Base-by-base conservation (phyloP, 2,329 filamentous ascomycete species). In the Cordyceps farinosa region DNA sequence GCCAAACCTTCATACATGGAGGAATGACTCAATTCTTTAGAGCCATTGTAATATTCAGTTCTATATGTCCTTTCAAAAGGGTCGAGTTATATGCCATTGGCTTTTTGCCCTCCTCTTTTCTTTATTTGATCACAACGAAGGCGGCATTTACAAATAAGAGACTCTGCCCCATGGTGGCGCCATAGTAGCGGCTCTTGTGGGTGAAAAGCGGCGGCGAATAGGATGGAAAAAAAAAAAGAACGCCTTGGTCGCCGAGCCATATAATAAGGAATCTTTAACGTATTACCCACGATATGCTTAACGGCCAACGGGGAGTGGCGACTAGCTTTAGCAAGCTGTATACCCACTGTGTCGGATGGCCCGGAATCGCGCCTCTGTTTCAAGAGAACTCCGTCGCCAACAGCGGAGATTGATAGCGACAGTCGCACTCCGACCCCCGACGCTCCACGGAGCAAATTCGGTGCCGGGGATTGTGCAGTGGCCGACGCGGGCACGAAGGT, bases 301-400 rank as follows among this genome's bases (percentile, higher is more conserved):
- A 36, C 22, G 10, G 34, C 27, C 56, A 42, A 27, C 34, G 36
- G 27, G 47, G 27, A 32, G 22, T 32, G 17, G 22, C 36, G 56
- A 51, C 3, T 11, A 30, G 45, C 45, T 42, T 29, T 30, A 13
- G n/a, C 3, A 11, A 10, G 22, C 8, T 15, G 29, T 10, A 53
- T 59, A 40, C 38, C 58, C 58, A 61, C 58, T 6, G 17, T 9
- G 10, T 44, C 58, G 58, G 58, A 61, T 53, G 29, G 36, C 48
- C 29, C 58, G 58, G 58, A 45, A 32, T 38, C 42, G 10, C 34
- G 30, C 13, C 58, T 32, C 11, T 42, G 34, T 32, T 44, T 34
- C 30, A 44, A 6, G n/a, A 50, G 32, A 61, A 45, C 22, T 61
- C 58, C 58, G 58, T 50, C 29, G 29, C n/a, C 29, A 53, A 44